phyloP scores from a whole-genome alignment of 2,329 filamentous ascomycete species.

The Curvularia lunata region DNA sequence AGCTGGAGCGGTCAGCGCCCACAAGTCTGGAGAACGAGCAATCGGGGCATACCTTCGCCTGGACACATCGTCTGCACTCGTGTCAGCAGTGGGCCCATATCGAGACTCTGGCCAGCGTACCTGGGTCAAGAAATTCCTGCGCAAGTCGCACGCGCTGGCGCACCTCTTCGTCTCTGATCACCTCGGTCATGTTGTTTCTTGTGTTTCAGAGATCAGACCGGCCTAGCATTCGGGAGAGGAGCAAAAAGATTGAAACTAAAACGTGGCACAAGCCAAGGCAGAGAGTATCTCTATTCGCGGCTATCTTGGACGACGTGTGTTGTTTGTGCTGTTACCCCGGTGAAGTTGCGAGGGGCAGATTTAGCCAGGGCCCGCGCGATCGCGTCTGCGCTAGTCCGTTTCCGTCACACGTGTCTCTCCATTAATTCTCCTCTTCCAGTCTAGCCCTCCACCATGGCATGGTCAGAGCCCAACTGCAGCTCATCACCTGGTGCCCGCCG shows the following conservation, averaged over 20 bases:
- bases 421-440: conserved; percentile 28
- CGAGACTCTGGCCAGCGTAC: conserved; percentile 59
- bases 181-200: conserved; percentile 34
- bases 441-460: conserved; percentile 12
- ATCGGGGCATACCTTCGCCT: conserved; percentile 58
- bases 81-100: conserved; percentile 29
- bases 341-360: conserved; percentile 26
- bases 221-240: neutral
- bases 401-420: conserved; percentile 25
- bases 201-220: neutral
- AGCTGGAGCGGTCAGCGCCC: conserved; percentile 63
- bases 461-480: neutral
- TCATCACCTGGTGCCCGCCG: neutral
- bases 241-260: neutral
- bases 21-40: conserved; percentile 16
- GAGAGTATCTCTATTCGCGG: conserved; percentile 7
- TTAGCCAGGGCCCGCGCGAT: conserved; percentile 28
- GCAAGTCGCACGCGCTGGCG: conserved; percentile 83
- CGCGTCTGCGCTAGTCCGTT: conserved; percentile 24
- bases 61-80: conserved; percentile 59
- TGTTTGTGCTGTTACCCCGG: conserved; percentile 18
- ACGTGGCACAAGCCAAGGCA: neutral
- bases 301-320: conserved; percentile 20
- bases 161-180: conserved; percentile 79
- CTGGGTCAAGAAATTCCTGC: conserved; percentile 92